phyloP scores from a whole-genome alignment of 768 basidiomycete genomes.

The Cytidiella melzeri region DNA sequence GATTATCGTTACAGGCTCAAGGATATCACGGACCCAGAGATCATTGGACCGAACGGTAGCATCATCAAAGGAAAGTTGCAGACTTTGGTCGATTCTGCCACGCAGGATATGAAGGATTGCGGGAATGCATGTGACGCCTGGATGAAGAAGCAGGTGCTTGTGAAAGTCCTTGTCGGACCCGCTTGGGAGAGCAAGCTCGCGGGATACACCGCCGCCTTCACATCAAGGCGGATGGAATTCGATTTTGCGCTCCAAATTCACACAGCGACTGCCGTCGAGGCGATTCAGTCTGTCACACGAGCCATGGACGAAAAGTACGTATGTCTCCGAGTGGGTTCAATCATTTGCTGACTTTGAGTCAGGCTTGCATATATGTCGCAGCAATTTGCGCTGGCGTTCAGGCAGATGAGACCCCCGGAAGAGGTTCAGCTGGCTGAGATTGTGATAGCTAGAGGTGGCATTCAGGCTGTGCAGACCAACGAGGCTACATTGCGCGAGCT shows the following conservation, averaged over 20 bases:
- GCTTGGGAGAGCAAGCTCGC: slow-evolving; percentile 35
- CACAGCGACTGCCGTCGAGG: slow-evolving; percentile 18
- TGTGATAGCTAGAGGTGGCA: slow-evolving; percentile 7
- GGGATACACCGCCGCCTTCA: slow-evolving; percentile 28
- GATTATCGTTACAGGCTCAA: slow-evolving; percentile 1
- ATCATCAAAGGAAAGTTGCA: slow-evolving; percentile 27
- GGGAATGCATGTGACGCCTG: slow-evolving; percentile 42
- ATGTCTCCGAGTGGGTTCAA: too few relatives aligned
- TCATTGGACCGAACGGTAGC: slow-evolving; percentile 27
- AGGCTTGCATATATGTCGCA: too few relatives aligned
- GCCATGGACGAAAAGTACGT: slow-evolving; percentile 10
- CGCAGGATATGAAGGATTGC: slow-evolving; percentile 36
- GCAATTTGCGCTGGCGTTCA: background rate
- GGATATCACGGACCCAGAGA: slow-evolving; percentile 7
- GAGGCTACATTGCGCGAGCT: slow-evolving; percentile 7
- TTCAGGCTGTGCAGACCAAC: background rate
- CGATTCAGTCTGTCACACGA: slow-evolving; percentile 1
- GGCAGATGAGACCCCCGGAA: background rate
- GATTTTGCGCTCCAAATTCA: slow-evolving; percentile 33
- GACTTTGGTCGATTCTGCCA: slow-evolving; percentile 26
- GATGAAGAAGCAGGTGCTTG: slow-evolving; percentile 33
- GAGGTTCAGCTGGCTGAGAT: slow-evolving; percentile 4
- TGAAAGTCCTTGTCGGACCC: slow-evolving; percentile 28
- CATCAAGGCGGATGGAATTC: slow-evolving; percentile 29
- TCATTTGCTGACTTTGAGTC: background rate